phyloP scores from a whole-genome alignment of 805 yeast genomes.

The Saturnispora hagleri region DNA sequence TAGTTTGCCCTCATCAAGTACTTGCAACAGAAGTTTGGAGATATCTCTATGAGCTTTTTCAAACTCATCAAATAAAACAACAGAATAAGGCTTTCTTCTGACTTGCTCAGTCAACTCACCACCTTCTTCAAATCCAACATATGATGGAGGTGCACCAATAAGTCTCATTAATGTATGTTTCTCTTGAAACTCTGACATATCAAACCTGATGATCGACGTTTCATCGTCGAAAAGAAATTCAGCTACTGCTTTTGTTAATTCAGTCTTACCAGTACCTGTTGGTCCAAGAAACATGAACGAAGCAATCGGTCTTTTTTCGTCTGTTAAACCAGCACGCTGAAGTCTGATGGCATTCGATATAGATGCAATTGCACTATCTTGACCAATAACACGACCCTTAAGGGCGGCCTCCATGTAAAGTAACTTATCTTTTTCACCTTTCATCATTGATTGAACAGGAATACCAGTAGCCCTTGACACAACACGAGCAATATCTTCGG shows the following conservation, averaged over 20 bases:
- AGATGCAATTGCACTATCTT: slow-evolving; percentile 86
- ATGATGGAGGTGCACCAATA: slow-evolving; percentile 98
- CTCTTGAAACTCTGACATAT: slow-evolving; percentile 97
- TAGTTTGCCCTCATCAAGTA: slow-evolving; percentile 86
- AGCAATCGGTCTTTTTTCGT: slow-evolving; percentile 91
- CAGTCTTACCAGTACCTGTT: slow-evolving; percentile 98
- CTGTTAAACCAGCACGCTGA: slow-evolving; percentile 94
- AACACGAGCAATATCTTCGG: slow-evolving; percentile 90
- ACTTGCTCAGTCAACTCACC: slow-evolving; percentile 97
- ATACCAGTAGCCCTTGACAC: slow-evolving; percentile 93
- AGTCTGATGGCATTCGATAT: slow-evolving; percentile 90
- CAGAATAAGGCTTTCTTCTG: slow-evolving; percentile 89
- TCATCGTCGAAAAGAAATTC: slow-evolving; percentile 88
- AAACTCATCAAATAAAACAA: slow-evolving; percentile 88
- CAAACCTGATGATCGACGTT: slow-evolving; percentile 79
- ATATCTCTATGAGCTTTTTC: slow-evolving; percentile 96
- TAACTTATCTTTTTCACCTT: slow-evolving; percentile 89
- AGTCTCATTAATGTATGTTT: slow-evolving; percentile 83
- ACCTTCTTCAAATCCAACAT: slow-evolving; percentile 91
- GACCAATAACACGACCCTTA: slow-evolving; percentile 80
- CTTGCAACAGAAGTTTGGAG: slow-evolving; percentile 84
- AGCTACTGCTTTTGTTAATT: slow-evolving; percentile 85
- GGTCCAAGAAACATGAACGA: slow-evolving; percentile 96
- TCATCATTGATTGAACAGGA: slow-evolving; percentile 82
- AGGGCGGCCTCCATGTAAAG: slow-evolving; percentile 78